Percentiles rank a stretch among this genome's conserved stretches.
Conservation (phyloP, 1,284 basidiomycete genomes). For the Naganishia liquefaciens region DNA sequence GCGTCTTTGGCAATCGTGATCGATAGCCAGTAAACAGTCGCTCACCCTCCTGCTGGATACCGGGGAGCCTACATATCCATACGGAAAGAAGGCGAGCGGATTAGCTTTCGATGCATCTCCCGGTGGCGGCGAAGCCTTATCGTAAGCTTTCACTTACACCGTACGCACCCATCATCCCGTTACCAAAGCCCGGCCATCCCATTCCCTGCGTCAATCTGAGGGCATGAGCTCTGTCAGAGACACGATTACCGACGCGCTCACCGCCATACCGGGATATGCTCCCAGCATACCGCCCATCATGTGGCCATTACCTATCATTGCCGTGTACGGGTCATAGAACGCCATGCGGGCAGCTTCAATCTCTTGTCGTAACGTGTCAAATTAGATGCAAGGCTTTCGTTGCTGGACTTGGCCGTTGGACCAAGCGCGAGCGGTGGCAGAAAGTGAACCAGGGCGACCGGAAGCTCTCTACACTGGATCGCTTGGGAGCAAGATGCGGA, state of each 20-base stretch:
- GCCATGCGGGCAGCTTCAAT: conserved; percentile 8
- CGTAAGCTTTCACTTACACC: conserved; percentile 12
- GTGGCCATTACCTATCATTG: conserved; percentile 26
- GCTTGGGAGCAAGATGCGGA: no score
- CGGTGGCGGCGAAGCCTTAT: not conserved
- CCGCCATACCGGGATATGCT: conserved; percentile 26
- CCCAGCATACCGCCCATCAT: conserved; percentile 23
- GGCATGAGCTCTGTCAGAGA: no score
- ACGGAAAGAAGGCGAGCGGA: not conserved
- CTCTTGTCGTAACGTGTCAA: conserved; percentile 5
- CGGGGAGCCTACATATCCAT: conserved; percentile 19
- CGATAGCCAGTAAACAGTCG: not conserved
- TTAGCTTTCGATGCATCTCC: not conserved
- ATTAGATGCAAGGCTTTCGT: no score
- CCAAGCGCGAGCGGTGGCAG: no score
- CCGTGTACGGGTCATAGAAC: conserved; percentile 30
- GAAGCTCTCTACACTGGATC: no score
- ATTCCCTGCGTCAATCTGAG: conserved; percentile 9
- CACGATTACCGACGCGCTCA: not conserved
- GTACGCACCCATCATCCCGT: conserved; percentile 22
- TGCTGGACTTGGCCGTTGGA: no score
- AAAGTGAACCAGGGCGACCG: no score
- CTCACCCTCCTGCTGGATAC: conserved; percentile 33
- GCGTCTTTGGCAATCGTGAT: not conserved
- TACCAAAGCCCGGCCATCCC: conserved; percentile 24